phyloP scores from a whole-genome alignment of 805 yeast genomes.

The Kuraishia piskuri region DNA sequence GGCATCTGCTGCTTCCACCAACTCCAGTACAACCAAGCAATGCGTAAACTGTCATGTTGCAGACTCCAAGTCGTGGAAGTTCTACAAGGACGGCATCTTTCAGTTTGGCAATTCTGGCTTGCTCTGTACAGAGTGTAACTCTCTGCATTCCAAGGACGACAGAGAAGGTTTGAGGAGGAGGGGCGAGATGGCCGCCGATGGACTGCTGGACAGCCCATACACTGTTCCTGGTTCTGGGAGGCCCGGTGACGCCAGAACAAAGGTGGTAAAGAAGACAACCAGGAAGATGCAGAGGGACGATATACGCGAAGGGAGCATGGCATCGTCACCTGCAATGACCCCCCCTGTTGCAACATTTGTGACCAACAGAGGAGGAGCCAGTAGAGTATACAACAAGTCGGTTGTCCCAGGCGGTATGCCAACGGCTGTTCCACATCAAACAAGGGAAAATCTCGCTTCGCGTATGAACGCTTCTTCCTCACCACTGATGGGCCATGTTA shows the following conservation, averaged over 20 bases:
- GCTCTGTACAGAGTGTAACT: slow-evolving; percentile 21
- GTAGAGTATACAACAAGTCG: background rate
- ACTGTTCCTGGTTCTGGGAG: background rate
- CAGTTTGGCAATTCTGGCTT: slow-evolving; percentile 25
- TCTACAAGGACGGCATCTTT: slow-evolving; percentile 22
- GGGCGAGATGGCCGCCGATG: slow-evolving; percentile 23
- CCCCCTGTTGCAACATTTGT: background rate
- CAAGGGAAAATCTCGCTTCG: background rate
- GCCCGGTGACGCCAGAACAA: background rate
- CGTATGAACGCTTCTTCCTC: background rate
- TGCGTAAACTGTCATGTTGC: slow-evolving; percentile 23
- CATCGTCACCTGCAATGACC: background rate
- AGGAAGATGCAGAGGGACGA: background rate
- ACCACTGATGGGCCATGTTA: background rate
- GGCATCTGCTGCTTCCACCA: slow-evolving; percentile 5
- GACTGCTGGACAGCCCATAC: slow-evolving; percentile 24
- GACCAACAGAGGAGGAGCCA: background rate
- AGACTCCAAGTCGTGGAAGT: slow-evolving; percentile 22
- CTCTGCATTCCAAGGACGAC: slow-evolving; percentile 15
- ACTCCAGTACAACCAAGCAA: slow-evolving; percentile 1
- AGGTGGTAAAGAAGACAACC: background rate
- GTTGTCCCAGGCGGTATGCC: background rate
- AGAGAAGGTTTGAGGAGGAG: slow-evolving; percentile 17
- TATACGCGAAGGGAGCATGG: background rate
- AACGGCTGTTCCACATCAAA: background rate